These are phyloP conservation scores for Chalciporus sphaerocephalus DNA, from an alignment of 768 basidiomycete genomes.

Conservation along the genomic window DNA sequence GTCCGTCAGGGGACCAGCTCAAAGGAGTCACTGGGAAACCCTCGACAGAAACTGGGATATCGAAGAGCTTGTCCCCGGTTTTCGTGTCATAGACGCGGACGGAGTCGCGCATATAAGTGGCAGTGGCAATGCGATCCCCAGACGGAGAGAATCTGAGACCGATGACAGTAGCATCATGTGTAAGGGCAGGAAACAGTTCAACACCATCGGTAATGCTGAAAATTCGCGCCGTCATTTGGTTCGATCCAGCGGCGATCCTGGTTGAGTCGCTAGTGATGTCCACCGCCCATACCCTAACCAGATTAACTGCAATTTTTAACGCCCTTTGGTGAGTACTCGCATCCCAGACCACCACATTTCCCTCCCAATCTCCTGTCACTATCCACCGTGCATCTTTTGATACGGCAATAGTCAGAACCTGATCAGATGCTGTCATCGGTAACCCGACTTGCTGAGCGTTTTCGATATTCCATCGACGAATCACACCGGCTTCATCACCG, in stretches of 20 bases:
- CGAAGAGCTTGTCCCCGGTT: not conserved
- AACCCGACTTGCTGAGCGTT: not conserved
- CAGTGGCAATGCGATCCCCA: not conserved
- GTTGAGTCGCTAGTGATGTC: slow-evolving; percentile 11
- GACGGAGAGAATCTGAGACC: slow-evolving; percentile 6
- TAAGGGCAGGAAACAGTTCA: not conserved
- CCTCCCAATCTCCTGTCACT: not conserved
- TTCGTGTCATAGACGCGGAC: slow-evolving; percentile 5
- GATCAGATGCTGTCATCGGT: not conserved
- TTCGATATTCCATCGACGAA: slow-evolving; percentile 2
- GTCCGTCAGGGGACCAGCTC: too few species aligned
- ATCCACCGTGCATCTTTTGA: slow-evolving; percentile 13
- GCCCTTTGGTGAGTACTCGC: slow-evolving; percentile 1
- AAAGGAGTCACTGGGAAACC: too few species aligned
- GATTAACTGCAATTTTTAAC: not conserved
- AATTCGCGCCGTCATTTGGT: slow-evolving; percentile 2
- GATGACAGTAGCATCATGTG: not conserved
- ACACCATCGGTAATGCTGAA: slow-evolving; percentile 6
- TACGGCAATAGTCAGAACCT: not conserved
- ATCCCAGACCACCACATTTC: slow-evolving; percentile 2
- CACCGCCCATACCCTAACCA: not conserved
- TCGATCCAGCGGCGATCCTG: slow-evolving; percentile 4
- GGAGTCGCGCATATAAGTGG: not conserved
- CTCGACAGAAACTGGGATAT: too few species aligned
- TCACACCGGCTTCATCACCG: slow-evolving; percentile 1